Evolutionary conservation across 176 grass and related monocot genomes (phyloP).

Genomic region (Lolium rigidum): DNA sequence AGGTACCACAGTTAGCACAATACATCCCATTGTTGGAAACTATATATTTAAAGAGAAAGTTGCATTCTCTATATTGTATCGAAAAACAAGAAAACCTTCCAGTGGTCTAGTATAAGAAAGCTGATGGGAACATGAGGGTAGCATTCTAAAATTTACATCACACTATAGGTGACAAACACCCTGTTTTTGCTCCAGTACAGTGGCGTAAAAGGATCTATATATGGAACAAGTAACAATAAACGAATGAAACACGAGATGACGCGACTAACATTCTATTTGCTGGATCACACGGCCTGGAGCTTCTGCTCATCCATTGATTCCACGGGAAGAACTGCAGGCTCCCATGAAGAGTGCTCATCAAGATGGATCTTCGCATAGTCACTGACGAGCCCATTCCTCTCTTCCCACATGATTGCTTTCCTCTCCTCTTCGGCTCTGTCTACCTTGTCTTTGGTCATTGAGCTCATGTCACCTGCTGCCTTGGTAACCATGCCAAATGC

Average conservation of each 20-base stretch:
- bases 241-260: slow-evolving; percentile 23
- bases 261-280: neutral
- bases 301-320: slow-evolving; percentile 85
- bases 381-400: slow-evolving; percentile 74
- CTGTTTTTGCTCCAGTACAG: slow-evolving; percentile 2
- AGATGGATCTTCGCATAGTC: slow-evolving; percentile 87
- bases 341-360: slow-evolving; percentile 68
- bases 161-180: neutral
- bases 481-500: slow-evolving; percentile 79
- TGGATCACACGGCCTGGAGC: slow-evolving; percentile 59
- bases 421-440: slow-evolving; percentile 87
- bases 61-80: neutral
- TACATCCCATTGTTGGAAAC: neutral
- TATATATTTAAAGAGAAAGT: neutral
- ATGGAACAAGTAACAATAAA: slow-evolving; percentile 41
- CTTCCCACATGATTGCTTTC: slow-evolving; percentile 75
- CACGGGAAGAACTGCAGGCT: slow-evolving; percentile 72
- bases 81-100: slow-evolving; percentile 29
- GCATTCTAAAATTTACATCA: slow-evolving; percentile 52
- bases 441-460: slow-evolving; percentile 86
- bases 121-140: slow-evolving; percentile 22
- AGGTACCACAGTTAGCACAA: neutral
- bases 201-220: slow-evolving; percentile 40
- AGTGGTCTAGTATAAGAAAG: slow-evolving; percentile 27
- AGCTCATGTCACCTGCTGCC: slow-evolving; percentile 78